A percentile compares a stretch with the other conserved stretches of the same genome.
These are phyloP conservation scores for Huntiella moniliformis DNA, from an alignment of 2,329 filamentous ascomycete species.

Conservation along the genomic window DNA sequence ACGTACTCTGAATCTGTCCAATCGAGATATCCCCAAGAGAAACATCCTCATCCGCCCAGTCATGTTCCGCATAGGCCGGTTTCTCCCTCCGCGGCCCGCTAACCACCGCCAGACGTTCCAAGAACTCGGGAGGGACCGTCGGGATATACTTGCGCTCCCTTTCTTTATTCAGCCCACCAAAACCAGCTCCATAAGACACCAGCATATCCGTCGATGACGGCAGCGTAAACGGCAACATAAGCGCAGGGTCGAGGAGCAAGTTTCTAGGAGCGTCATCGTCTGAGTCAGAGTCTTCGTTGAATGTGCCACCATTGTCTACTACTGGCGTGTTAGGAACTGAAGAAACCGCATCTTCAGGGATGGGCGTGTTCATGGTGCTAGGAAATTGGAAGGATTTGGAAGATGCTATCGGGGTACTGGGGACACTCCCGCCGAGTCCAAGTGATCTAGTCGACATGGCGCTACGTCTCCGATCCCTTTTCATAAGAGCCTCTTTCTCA, in stretches of 20 bases:
- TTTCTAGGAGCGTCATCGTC: conserved; percentile 50
- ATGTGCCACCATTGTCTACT: conserved; percentile 2
- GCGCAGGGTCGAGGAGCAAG: conserved; percentile 67
- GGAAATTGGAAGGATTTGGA: conserved; percentile 24
- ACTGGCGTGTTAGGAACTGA: conserved; percentile 7
- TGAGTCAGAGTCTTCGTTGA: conserved; percentile 16
- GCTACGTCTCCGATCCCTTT: conserved; percentile 35
- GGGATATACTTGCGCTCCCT: conserved; percentile 90
- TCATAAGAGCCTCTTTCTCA: conserved; percentile 51
- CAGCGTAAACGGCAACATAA: conserved; percentile 88
- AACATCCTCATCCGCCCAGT: conserved; percentile 49
- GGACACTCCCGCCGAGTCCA: conserved; percentile 15
- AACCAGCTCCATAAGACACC: conserved; percentile 81
- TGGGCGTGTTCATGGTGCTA: conserved; percentile 20
- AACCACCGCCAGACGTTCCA: conserved; percentile 58
- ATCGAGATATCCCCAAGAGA: conserved; percentile 14
- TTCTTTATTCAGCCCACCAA: conserved; percentile 81
- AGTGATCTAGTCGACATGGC: conserved; percentile 24
- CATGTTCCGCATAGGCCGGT: conserved; percentile 42
- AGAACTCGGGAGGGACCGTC: conserved; percentile 81
- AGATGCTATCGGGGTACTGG: conserved; percentile 25
- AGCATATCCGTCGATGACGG: conserved; percentile 97
- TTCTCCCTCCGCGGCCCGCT: conserved; percentile 27
- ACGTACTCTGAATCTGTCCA: not conserved
- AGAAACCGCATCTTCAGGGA: conserved; percentile 10